phyloP scores from a whole-genome alignment of 192 early-diverging fungal genomes.

The Backusella sp. region DNA sequence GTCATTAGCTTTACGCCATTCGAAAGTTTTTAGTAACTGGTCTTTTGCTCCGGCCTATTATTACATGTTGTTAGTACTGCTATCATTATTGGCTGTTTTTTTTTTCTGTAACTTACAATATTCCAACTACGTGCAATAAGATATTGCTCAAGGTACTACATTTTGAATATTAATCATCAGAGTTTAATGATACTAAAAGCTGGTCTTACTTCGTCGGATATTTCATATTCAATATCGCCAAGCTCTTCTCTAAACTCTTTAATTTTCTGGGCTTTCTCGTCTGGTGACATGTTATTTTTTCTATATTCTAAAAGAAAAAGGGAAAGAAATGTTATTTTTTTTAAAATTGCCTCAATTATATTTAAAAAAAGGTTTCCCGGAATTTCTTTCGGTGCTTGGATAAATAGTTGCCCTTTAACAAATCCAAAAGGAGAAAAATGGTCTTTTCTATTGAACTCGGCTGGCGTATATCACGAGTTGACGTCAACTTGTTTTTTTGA shows the following conservation, averaged over 20 bases:
- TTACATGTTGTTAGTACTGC: neutral
- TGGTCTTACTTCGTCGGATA: neutral
- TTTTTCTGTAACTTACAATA: constrained; percentile 4
- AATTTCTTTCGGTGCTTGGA: no score
- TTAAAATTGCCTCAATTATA: neutral
- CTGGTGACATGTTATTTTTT: neutral
- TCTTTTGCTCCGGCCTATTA: constrained; percentile 58
- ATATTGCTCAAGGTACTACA: constrained; percentile 18
- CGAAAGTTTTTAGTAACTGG: constrained; percentile 56
- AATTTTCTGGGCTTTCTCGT: neutral
- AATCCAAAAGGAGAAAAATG: no score
- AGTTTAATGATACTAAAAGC: neutral
- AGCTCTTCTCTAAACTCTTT: neutral
- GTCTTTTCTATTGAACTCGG: no score
- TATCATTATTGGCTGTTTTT: neutral
- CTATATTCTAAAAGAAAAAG: constrained; percentile 1
- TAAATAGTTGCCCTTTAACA: no score
- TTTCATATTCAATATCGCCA: constrained; percentile 3
- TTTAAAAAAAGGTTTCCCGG: neutral
- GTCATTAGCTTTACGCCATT: constrained; percentile 59
- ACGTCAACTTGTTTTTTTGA: no score
- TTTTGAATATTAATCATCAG: neutral
- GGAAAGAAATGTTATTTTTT: neutral
- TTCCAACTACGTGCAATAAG: constrained; percentile 24
- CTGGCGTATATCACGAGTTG: no score